Conservation (phyloP, 148 eudicot species). For the Amaranthus hypochondriacus region DNA sequence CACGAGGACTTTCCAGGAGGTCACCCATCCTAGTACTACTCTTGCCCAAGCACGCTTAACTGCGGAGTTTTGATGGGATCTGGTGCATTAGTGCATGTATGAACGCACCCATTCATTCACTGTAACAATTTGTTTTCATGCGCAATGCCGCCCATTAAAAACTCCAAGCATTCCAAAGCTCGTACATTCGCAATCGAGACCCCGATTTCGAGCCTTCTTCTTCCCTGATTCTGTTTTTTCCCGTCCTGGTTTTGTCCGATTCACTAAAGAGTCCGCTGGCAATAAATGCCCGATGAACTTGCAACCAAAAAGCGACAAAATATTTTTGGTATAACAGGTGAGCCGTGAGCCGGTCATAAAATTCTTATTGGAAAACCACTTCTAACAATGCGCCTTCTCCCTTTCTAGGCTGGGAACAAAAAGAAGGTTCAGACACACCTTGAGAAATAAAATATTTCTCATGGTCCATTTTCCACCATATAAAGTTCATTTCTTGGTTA, state of each 20-base stretch:
- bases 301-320: no score
- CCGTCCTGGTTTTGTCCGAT: no score
- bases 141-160: no score
- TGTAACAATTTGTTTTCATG: no score
- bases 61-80: conserved; percentile 54
- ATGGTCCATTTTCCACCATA: background rate
- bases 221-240: no score
- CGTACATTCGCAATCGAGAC: no score
- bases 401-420: background rate
- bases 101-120: conserved; percentile 22
- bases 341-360: background rate
- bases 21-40: conserved; percentile 31
- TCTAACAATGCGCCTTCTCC: background rate
- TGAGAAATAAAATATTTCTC: background rate
- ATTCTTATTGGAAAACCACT: background rate
- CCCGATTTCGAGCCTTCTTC: no score
- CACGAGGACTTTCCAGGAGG: conserved; percentile 37
- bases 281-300: no score
- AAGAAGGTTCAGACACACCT: background rate
- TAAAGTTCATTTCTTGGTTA: no score
- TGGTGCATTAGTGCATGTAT: conserved; percentile 53
- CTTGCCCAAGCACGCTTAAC: conserved; percentile 56
- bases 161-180: no score
- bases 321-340: background rate
- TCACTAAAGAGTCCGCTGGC: no score